Conservation (phyloP, 2,329 filamentous ascomycete genomes). For the Fonsecaea multimorphosa region DNA sequence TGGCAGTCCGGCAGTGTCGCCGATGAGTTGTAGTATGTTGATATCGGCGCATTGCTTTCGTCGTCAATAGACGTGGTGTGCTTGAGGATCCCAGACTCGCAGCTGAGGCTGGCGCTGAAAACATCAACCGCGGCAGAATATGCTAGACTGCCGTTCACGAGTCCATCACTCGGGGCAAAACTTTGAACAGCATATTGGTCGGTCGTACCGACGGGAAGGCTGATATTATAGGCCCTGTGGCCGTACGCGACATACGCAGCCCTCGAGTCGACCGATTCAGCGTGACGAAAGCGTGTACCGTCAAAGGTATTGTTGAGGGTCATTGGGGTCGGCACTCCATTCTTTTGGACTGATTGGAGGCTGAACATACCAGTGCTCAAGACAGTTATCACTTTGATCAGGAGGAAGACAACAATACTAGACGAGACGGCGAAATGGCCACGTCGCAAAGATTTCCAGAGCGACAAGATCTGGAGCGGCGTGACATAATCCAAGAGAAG, state of each 20-base stretch:
- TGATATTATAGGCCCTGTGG: conserved; percentile 27
- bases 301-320: conserved; percentile 30
- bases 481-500: conserved; percentile 35
- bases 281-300: conserved; percentile 24
- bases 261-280: conserved; percentile 27
- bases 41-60: conserved; percentile 8
- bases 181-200: conserved; percentile 25
- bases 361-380: conserved; percentile 33
- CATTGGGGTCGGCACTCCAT: conserved; percentile 24
- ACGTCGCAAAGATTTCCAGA: conserved; percentile 29
- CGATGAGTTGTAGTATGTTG: conserved; percentile 30
- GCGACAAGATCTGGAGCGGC: conserved; percentile 28
- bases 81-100: conserved; percentile 25
- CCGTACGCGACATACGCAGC: conserved; percentile 30
- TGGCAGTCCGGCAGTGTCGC: conserved; percentile 29
- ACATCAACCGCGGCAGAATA: conserved; percentile 32
- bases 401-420: conserved; percentile 30
- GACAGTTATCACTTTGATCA: conserved; percentile 33
- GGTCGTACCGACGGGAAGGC: conserved; percentile 28
- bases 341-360: conserved; percentile 18
- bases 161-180: conserved; percentile 20
- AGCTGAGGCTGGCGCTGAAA: conserved; percentile 29
- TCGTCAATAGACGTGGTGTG: conserved; percentile 16
- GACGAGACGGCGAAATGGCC: conserved; percentile 28
- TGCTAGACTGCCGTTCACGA: conserved; percentile 29